Evolutionary conservation across 179 eudicot genomes (phyloP).

Genomic region (Silene coronaria): DNA sequence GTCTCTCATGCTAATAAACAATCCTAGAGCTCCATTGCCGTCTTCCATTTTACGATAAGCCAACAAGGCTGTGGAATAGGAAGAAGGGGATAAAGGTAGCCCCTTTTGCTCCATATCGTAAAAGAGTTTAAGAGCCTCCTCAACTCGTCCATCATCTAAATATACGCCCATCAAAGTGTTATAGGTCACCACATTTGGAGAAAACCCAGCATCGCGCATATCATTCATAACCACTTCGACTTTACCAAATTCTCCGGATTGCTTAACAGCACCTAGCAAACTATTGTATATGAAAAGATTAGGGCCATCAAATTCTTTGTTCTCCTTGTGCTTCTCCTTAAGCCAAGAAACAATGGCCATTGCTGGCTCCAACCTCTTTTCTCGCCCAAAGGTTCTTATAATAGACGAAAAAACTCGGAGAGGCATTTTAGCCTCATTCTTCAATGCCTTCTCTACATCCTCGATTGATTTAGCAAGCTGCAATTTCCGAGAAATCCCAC

Average conservation of each 20-base stretch:
- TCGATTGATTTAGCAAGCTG: slow-evolving; percentile 47
- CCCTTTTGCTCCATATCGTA: slow-evolving; percentile 51
- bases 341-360: slow-evolving; percentile 81
- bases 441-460: slow-evolving; percentile 64
- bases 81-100: slow-evolving; percentile 64
- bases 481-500: slow-evolving; percentile 41
- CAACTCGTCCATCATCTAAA: slow-evolving; percentile 48
- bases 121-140: slow-evolving; percentile 60
- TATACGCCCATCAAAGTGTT: slow-evolving; percentile 78
- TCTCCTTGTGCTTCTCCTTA: slow-evolving; percentile 38
- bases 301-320: slow-evolving; percentile 37
- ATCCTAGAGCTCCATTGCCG: slow-evolving; percentile 68
- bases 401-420: slow-evolving; percentile 68
- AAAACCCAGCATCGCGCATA: slow-evolving; percentile 52
- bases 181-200: slow-evolving; percentile 69
- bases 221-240: slow-evolving; percentile 53
- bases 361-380: slow-evolving; percentile 62
- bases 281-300: slow-evolving; percentile 72
- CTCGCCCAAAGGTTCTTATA: slow-evolving; percentile 69
- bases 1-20: slow-evolving; percentile 44
- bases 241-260: slow-evolving; percentile 41
- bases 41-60: slow-evolving; percentile 80
- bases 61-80: slow-evolving; percentile 64
- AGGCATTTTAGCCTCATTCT: slow-evolving; percentile 47
- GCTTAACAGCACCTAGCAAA: slow-evolving; percentile 68